Percentiles rank a stretch among this genome's conserved stretches.
Evolutionary conservation across 2,329 filamentous ascomycete species (phyloP).

Genomic region (Pseudogymnoascus sp.): DNA sequence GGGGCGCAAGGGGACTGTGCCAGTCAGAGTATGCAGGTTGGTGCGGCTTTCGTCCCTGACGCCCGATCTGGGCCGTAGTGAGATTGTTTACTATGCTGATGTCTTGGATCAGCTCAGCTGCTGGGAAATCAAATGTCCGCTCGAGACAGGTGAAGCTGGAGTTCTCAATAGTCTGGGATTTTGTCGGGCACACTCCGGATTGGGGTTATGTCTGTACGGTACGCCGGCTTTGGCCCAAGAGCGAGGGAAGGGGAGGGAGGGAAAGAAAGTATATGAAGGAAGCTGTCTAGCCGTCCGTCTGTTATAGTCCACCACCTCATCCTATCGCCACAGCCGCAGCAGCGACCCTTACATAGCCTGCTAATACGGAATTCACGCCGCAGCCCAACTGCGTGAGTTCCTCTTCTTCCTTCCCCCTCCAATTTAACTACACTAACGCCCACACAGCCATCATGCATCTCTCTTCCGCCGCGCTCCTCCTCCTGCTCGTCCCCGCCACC

Average conservation of each 20-base stretch:
- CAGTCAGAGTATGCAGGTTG: background rate
- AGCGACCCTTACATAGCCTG: background rate
- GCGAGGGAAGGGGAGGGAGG: background rate
- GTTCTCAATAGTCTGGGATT: background rate
- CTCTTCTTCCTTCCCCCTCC: background rate
- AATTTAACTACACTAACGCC: background rate
- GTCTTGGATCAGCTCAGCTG: background rate
- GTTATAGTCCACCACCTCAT: background rate
- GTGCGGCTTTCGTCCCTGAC: background rate
- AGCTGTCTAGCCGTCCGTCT: background rate
- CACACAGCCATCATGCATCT: background rate
- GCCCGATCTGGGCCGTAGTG: background rate
- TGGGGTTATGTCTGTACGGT: background rate
- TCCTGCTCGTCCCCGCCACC: background rate
- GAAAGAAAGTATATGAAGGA: background rate
- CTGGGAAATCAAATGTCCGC: background rate
- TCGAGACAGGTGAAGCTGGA: background rate
- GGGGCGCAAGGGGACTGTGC: background rate
- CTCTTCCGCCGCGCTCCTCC: background rate
- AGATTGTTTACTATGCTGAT: background rate
- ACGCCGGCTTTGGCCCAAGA: background rate
- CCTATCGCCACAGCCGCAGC: background rate
- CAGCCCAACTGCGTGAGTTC: background rate
- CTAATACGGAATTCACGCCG: background rate
- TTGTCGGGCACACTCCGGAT: background rate